Evolutionary conservation across 1,284 basidiomycete genomes (phyloP).

Genomic region (Crepidotus sp.): DNA sequence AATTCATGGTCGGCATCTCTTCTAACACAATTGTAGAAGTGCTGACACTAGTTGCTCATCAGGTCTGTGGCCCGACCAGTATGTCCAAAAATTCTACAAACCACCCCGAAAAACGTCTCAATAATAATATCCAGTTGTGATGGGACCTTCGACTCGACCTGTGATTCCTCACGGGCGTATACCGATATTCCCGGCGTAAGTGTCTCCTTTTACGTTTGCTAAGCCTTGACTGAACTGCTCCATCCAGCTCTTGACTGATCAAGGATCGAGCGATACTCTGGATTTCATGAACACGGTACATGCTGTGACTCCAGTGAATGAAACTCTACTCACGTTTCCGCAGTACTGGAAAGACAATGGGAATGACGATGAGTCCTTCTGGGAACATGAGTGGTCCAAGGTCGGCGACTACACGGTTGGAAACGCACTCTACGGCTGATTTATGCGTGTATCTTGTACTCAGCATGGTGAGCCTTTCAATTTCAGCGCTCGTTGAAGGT

Average conservation of each 20-base stretch:
- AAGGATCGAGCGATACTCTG: constrained; percentile 54
- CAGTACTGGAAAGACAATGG: constrained; percentile 19
- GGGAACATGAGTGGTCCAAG: constrained; percentile 43
- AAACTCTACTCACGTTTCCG: neutral
- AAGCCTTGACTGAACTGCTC: neutral
- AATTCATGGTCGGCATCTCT: constrained; percentile 48
- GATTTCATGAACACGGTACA: constrained; percentile 53
- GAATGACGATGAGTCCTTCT: constrained; percentile 60
- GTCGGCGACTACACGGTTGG: neutral
- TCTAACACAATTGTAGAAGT: neutral
- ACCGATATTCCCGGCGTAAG: constrained; percentile 45
- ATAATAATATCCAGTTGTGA: constrained; percentile 46
- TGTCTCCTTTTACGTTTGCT: neutral
- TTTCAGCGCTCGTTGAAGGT: constrained; percentile 46
- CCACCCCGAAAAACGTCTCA: neutral
- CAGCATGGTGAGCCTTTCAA: constrained; percentile 4
- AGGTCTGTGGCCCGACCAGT: constrained; percentile 71
- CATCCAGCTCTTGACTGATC: constrained; percentile 44
- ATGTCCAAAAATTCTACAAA: constrained; percentile 21
- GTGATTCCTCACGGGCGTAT: constrained; percentile 58
- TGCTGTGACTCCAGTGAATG: neutral
- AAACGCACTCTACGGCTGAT: neutral
- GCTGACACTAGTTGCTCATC: constrained; percentile 2
- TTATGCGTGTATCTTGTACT: neutral
- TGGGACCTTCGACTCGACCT: constrained; percentile 50